phyloP scores from a whole-genome alignment of 2,329 filamentous ascomycete genomes.

The Xylariaceae sp. region DNA sequence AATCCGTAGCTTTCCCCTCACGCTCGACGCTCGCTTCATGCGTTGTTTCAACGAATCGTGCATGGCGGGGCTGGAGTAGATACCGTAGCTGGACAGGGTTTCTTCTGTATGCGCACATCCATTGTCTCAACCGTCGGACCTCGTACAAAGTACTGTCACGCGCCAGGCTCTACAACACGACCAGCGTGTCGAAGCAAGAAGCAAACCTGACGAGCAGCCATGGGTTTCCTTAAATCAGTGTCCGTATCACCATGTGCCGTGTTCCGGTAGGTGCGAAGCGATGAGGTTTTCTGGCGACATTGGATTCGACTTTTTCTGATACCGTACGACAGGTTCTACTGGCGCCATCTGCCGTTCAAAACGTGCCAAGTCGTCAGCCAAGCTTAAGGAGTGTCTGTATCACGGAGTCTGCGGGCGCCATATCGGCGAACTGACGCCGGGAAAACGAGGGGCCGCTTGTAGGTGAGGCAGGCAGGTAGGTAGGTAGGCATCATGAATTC shows the following conservation, averaged over 20 bases:
- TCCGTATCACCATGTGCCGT: conserved; percentile 1
- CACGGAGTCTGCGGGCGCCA: conserved; percentile 9
- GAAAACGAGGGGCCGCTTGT: conserved; percentile 12
- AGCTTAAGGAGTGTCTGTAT: conserved; percentile 8
- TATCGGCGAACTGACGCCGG: conserved; percentile 9
- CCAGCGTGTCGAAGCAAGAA: neutral
- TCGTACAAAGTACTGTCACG: conserved; percentile 1
- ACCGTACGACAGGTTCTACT: neutral
- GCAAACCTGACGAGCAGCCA: conserved; percentile 6
- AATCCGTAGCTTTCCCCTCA: neutral
- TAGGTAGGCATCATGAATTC: neutral
- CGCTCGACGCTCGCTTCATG: neutral
- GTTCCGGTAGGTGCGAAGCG: conserved; percentile 6
- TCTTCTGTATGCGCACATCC: neutral
- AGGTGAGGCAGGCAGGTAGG: neutral
- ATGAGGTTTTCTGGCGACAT: conserved; percentile 7
- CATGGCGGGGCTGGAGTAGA: neutral
- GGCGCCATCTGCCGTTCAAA: neutral
- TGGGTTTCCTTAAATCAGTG: neutral
- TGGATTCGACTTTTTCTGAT: conserved; percentile 5
- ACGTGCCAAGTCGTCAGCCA: conserved; percentile 9
- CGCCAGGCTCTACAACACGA: conserved; percentile 1
- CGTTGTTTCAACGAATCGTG: conserved; percentile 3
- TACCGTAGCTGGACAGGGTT: neutral
- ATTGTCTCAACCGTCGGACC: conserved; percentile 6